Conservation (phyloP, 1,284 basidiomycete genomes). For the Ceratobasidium sp. region DNA sequence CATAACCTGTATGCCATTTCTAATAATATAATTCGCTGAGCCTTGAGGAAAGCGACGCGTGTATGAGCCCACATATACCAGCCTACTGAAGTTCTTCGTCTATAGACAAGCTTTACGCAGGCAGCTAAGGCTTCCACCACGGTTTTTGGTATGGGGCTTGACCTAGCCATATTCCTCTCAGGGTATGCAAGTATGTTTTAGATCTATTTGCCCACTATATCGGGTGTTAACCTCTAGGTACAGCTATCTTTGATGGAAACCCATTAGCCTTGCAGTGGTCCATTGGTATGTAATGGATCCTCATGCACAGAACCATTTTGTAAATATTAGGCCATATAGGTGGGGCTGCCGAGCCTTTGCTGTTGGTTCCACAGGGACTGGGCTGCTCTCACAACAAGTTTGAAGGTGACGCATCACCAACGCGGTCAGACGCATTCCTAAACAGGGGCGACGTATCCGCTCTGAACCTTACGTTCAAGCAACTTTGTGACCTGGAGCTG, state of each 20-base stretch:
- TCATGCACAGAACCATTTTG: neutral
- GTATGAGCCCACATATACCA: too few species aligned
- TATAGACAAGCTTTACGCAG: constrained; percentile 1
- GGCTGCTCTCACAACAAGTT: constrained; percentile 24
- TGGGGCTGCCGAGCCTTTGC: neutral
- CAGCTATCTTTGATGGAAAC: constrained; percentile 12
- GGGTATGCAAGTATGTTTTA: neutral
- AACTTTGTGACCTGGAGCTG: constrained; percentile 20
- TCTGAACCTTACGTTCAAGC: constrained; percentile 15
- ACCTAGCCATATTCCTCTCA: neutral
- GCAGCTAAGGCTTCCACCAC: constrained; percentile 2
- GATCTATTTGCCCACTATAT: neutral
- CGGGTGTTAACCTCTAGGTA: neutral
- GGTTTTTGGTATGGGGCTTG: constrained; percentile 26
- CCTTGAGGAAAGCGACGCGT: too few species aligned
- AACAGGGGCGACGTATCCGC: constrained; percentile 15
- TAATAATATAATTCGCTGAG: neutral
- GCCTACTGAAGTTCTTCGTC: too few species aligned
- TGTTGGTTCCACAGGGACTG: constrained; percentile 20
- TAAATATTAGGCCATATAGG: neutral
- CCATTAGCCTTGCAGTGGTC: neutral
- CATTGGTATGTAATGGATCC: constrained; percentile 7
- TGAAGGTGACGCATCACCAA: constrained; percentile 36
- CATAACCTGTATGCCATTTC: neutral
- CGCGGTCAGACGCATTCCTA: constrained; percentile 26